phyloP scores from a whole-genome alignment of 2,329 filamentous ascomycete species.

The Colletotrichum melonis region DNA sequence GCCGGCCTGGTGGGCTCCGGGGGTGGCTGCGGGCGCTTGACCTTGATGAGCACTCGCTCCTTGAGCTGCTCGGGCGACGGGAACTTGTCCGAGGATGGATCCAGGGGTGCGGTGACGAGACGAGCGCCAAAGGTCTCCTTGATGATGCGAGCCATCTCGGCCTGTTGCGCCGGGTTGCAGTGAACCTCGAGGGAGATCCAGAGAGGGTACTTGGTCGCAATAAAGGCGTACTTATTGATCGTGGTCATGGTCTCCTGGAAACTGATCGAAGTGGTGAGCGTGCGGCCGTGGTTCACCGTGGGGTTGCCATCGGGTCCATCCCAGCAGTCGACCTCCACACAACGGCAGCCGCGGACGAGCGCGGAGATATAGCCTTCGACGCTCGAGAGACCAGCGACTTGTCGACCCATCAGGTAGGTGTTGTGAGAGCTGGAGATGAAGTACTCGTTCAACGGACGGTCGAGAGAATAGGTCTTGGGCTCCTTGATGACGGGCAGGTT shows the following conservation, averaged over 20 bases:
- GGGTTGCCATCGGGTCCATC: conserved; percentile 90
- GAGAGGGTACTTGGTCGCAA: conserved; percentile 86
- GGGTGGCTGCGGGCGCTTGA: conserved; percentile 74
- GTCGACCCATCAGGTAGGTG: conserved; percentile 92
- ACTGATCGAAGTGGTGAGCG: conserved; percentile 86
- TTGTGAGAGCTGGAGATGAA: conserved; percentile 99
- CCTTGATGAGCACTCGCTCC: conserved; percentile 89
- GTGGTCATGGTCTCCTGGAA: conserved; percentile 94
- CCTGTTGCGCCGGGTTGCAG: conserved; percentile 85
- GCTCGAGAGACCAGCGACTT: conserved; percentile 90
- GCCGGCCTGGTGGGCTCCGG: conserved; percentile 48
- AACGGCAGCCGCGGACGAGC: conserved; percentile 89
- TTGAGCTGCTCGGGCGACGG: conserved; percentile 89
- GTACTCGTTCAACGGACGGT: conserved; percentile 93
- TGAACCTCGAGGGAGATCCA: conserved; percentile 97
- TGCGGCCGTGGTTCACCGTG: conserved; percentile 90
- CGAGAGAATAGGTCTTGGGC: conserved; percentile 72
- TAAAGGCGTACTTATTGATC: conserved; percentile 95
- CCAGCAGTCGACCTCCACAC: conserved; percentile 98
- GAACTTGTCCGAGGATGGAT: conserved; percentile 74
- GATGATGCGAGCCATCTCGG: conserved; percentile 90
- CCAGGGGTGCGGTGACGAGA: conserved; percentile 80
- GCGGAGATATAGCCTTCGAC: conserved; percentile 95
- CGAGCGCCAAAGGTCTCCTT: conserved; percentile 84
- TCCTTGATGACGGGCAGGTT: conserved; percentile 75